phyloP scores from a whole-genome alignment of 1,284 basidiomycete species.

The Tylopilus sp. region DNA sequence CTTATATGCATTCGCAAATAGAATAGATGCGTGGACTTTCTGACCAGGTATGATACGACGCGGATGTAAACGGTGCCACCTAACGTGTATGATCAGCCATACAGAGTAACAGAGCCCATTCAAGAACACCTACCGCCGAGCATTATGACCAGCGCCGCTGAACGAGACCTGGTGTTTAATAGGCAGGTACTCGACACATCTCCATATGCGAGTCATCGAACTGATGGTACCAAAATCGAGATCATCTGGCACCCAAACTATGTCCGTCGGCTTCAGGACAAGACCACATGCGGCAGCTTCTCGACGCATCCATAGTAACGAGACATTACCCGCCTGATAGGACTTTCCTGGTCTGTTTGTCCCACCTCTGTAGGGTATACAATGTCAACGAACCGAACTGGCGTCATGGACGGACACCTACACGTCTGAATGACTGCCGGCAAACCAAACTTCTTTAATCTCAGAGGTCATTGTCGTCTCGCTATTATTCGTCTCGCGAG shows the following conservation, averaged over 20 bases:
- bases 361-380: constrained; percentile 21
- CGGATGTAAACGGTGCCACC: constrained; percentile 9
- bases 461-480: not conserved
- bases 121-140: constrained; percentile 13
- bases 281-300: constrained; percentile 7
- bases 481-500: not conserved
- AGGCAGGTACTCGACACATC: constrained; percentile 17
- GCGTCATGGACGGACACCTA: constrained; percentile 7
- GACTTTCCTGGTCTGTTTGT: constrained; percentile 12
- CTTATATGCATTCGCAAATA: constrained; percentile 6
- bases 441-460: constrained; percentile 36
- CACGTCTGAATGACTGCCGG: constrained; percentile 37
- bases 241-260: constrained; percentile 28
- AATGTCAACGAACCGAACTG: not conserved
- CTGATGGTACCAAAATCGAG: constrained; percentile 20
- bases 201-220: constrained; percentile 21
- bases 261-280: not conserved
- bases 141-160: not conserved
- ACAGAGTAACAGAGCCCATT: too few species aligned
- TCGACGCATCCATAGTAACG: constrained; percentile 15
- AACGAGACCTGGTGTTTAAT: constrained; percentile 19
- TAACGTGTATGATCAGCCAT: not conserved
- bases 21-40: constrained; percentile 15
- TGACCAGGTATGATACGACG: constrained; percentile 18
- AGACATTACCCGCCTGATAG: constrained; percentile 23